Conservation (phyloP, 2,329 filamentous ascomycete genomes). For the Cercospora citrullina region DNA sequence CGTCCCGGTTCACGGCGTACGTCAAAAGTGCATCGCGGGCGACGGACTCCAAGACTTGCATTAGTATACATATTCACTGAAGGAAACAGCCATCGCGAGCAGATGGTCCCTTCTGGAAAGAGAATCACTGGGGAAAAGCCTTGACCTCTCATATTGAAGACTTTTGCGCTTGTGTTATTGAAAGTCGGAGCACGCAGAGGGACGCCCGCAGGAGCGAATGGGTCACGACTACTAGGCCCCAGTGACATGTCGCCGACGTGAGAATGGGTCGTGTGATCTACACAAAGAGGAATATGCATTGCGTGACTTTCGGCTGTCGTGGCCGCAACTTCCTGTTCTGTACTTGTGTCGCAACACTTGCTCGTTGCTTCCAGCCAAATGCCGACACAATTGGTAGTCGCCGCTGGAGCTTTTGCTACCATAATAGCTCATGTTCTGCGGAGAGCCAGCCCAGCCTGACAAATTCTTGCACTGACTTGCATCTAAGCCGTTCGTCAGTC, state of each 20-base stretch:
- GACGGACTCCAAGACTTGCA: not conserved
- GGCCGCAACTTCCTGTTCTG: not conserved
- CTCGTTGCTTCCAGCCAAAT: not conserved
- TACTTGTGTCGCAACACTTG: not conserved
- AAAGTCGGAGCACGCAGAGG: not conserved
- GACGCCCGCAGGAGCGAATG: not conserved
- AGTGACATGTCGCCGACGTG: not conserved
- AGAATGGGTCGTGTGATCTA: not conserved
- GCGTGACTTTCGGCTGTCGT: not conserved
- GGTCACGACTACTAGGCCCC: not conserved
- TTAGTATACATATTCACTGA: not conserved
- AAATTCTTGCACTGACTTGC: not conserved
- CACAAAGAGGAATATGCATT: not conserved
- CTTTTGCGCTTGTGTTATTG: not conserved
- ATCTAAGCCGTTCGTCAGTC: not conserved
- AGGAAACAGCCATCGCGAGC: not conserved
- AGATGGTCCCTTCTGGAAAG: not conserved
- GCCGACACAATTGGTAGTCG: not conserved
- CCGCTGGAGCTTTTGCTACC: not conserved
- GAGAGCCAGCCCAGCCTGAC: not conserved
- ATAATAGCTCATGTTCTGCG: not conserved
- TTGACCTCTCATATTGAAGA: not conserved
- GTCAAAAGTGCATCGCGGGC: not conserved
- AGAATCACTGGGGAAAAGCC: not conserved
- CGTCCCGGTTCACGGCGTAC: not conserved